phyloP scores from a whole-genome alignment of 768 basidiomycete species.

The Mrakia frigida region DNA sequence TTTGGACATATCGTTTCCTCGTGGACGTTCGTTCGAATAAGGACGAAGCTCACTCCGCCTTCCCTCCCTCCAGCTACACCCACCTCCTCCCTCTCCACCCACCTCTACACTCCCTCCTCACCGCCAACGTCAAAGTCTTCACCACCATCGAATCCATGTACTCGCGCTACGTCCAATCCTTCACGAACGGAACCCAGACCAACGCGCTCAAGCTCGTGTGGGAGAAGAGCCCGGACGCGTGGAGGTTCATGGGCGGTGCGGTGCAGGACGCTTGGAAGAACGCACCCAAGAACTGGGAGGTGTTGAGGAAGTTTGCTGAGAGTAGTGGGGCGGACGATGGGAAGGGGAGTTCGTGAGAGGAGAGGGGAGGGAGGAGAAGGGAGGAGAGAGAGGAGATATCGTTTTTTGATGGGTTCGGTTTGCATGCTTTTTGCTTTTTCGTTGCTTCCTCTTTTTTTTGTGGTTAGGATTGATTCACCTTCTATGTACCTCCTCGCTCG shows the following conservation, averaged over 20 bases:
- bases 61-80: conserved; percentile 15
- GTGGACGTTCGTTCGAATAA: not conserved
- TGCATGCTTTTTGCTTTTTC: too few relatives aligned
- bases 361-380: too few relatives aligned
- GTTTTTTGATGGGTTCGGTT: too few relatives aligned
- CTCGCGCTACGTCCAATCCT: conserved; percentile 45
- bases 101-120: conserved; percentile 35
- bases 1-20: not conserved
- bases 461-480: too few relatives aligned
- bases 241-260: conserved; percentile 12
- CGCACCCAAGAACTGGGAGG: conserved; percentile 18
- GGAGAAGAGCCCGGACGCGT: conserved; percentile 15
- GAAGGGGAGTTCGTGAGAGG: not conserved
- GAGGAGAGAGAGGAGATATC: too few relatives aligned
- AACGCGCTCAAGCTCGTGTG: conserved; percentile 34
- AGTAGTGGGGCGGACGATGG: not conserved
- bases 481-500: too few relatives aligned
- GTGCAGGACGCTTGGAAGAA: conserved; percentile 21
- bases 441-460: too few relatives aligned
- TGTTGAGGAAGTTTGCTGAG: conserved; percentile 10
- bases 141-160: conserved; percentile 61
- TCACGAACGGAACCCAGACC: conserved; percentile 33
- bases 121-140: conserved; percentile 63
- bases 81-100: conserved; percentile 34
- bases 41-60: not conserved